Evolutionary conservation across 768 basidiomycete genomes (phyloP), one percentile per base, ranked within the genome.

Genomic region (Postia placenta): DNA sequence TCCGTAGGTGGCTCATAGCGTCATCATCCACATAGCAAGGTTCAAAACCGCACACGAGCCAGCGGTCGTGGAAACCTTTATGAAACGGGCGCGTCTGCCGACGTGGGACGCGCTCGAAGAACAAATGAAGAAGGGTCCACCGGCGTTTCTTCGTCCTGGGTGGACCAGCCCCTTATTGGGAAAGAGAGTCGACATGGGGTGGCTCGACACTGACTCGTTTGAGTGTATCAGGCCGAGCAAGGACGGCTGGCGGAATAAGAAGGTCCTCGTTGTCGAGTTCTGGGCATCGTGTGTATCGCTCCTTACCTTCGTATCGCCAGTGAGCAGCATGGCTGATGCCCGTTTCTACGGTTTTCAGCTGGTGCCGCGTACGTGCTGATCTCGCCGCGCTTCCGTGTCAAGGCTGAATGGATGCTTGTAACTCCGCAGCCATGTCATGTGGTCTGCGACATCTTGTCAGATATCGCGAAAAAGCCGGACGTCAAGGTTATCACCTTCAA

Each of bases 401-500:
- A 3, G 12, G 12, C 36, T 35, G 38, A 50, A 35, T 42, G 7
- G 48, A 41, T 25, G 4, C 26, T 24, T 42, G n/a, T n/a, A n/a
- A 41, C 38, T 27, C 47, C 44, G 42, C 52, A 65, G 63, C 63
- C 63, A 5, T 65, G 63, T 48, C 57, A 61, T 38, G 52, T 54
- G 42, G 63, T 61, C 19, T 63, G 60, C 55, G 40, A 42, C n/a
- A 57, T 63, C 37, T 55, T 65, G 42, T 55, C 61, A n/a, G 39
- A 48, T 11, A 47, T 63, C 33, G 52, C 53, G 22, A 59, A 49
- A 39, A 50, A 52, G 22, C 51, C 55, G 27, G 52, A 57, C 15
- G 54, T 63, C 48, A 59, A 63, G 40, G 55, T 65, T 19, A 58
- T 62, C 59, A 58, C 60, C 23, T 63, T 59, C 56, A 62, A 63